Percentiles rank a stretch among this genome's conserved stretches.
These are phyloP conservation scores for Penstemon newberryi DNA, from an alignment of 257 asterid species.

Conservation along the genomic window DNA sequence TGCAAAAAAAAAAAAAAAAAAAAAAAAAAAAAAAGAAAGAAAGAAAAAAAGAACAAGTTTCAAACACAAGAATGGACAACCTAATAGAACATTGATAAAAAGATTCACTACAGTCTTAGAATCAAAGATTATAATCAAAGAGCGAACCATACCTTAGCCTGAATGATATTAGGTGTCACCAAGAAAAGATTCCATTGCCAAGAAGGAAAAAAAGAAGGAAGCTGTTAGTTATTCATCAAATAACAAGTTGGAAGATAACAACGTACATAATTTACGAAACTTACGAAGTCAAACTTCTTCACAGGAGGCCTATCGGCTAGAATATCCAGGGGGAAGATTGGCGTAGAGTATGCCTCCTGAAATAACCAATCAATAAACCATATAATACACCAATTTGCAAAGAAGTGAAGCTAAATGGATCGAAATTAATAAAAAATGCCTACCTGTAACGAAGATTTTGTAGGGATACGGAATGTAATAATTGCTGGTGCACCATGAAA, in stretches of 20 bases:
- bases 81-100: slow-evolving; percentile 2
- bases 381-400: not conserved
- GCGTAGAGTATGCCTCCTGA: slow-evolving; percentile 84
- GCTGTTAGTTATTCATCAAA: slow-evolving; percentile 25
- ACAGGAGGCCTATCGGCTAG: slow-evolving; percentile 79
- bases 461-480: slow-evolving; percentile 78
- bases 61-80: not conserved
- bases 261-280: slow-evolving; percentile 27
- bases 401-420: slow-evolving; percentile 1
- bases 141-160: slow-evolving; percentile 75
- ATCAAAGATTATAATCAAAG: not conserved
- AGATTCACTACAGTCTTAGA: slow-evolving; percentile 6
- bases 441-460: slow-evolving; percentile 77
- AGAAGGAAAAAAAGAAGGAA: slow-evolving; percentile 7
- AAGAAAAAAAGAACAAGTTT: not conserved
- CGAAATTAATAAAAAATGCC: not conserved
- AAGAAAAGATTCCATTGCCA: slow-evolving; percentile 34
- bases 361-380: slow-evolving; percentile 24
- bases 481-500: slow-evolving; percentile 70
- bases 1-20: slow-evolving; percentile 40
- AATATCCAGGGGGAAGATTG: slow-evolving; percentile 71
- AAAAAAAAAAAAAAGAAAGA: slow-evolving; percentile 7
- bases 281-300: slow-evolving; percentile 81
- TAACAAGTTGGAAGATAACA: slow-evolving; percentile 15
- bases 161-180: slow-evolving; percentile 39